A percentile compares a stretch with the other conserved stretches of the same genome.
Conservation (phyloP, 2,329 filamentous ascomycete genomes). For the Stromatinia cepivora region DNA sequence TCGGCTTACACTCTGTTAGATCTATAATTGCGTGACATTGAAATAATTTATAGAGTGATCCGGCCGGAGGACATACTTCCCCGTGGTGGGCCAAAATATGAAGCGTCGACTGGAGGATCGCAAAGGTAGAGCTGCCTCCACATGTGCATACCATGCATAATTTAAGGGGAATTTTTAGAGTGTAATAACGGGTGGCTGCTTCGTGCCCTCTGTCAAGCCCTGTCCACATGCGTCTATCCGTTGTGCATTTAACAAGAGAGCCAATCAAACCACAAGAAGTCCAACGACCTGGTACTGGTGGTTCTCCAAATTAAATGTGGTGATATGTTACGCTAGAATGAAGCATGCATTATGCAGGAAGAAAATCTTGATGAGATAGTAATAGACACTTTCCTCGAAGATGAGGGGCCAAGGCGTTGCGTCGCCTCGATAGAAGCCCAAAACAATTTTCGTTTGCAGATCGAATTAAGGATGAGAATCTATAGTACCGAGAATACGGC, state of each 20-base stretch:
- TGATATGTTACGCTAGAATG: constrained; percentile 4
- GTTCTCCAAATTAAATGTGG: constrained; percentile 7
- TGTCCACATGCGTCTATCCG: constrained; percentile 7
- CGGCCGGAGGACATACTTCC: constrained; percentile 5
- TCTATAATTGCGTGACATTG: constrained; percentile 3
- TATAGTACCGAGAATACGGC: constrained; percentile 21
- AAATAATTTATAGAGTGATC: neutral
- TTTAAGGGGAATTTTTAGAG: constrained; percentile 8
- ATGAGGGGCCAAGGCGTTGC: neutral
- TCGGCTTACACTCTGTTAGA: neutral
- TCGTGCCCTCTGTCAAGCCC: constrained; percentile 6
- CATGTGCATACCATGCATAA: neutral
- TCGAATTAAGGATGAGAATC: constrained; percentile 16
- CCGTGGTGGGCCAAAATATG: constrained; percentile 9
- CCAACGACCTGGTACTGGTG: constrained; percentile 31
- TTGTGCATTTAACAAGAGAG: neutral
- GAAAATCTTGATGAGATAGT: constrained; percentile 10
- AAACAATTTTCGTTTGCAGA: constrained; percentile 1
- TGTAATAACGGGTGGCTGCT: constrained; percentile 19
- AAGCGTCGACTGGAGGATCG: neutral
- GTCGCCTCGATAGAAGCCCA: constrained; percentile 10
- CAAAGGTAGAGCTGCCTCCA: neutral
- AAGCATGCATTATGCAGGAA: neutral
- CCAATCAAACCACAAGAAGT: constrained; percentile 13
- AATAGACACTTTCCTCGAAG: constrained; percentile 6